phyloP scores from a whole-genome alignment of 2,329 filamentous ascomycete species.

The Epichloe bromicola region DNA sequence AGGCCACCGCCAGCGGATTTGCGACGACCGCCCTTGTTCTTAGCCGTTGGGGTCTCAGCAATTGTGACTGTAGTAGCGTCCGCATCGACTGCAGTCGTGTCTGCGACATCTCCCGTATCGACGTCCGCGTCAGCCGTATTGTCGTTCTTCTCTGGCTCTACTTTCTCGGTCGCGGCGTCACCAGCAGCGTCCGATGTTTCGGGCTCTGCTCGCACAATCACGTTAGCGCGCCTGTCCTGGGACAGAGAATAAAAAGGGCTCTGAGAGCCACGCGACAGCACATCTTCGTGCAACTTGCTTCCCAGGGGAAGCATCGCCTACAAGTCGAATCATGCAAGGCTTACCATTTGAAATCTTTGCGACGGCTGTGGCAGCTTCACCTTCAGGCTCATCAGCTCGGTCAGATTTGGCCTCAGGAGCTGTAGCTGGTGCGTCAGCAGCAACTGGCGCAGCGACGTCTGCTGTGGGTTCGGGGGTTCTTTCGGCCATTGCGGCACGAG shows the following conservation, averaged over 20 bases:
- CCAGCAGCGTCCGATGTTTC: constrained; percentile 18
- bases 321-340: constrained; percentile 8
- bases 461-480: constrained; percentile 22
- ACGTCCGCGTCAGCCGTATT: constrained; percentile 26
- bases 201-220: constrained; percentile 3
- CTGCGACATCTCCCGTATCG: constrained; percentile 36
- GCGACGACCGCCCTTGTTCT: constrained; percentile 50
- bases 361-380: constrained; percentile 16
- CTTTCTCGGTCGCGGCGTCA: constrained; percentile 17
- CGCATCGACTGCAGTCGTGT: constrained; percentile 2
- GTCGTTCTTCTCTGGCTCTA: constrained; percentile 15
- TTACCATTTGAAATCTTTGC: constrained; percentile 19
- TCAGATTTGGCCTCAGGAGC: constrained; percentile 12
- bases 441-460: constrained; percentile 20
- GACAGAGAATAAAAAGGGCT: background rate
- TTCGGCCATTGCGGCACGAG: constrained; percentile 24
- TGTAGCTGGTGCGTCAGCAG: constrained; percentile 16
- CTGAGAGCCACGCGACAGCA: background rate
- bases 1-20: constrained; percentile 67
- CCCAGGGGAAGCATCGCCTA: background rate
- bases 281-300: background rate
- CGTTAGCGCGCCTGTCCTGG: background rate
- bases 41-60: constrained; percentile 18
- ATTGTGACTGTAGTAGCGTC: constrained; percentile 12
- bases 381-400: constrained; percentile 12